Evolutionary conservation across 371 early-diverging fungal species (phyloP).

Genomic region (Furculomyces boomerangus): DNA sequence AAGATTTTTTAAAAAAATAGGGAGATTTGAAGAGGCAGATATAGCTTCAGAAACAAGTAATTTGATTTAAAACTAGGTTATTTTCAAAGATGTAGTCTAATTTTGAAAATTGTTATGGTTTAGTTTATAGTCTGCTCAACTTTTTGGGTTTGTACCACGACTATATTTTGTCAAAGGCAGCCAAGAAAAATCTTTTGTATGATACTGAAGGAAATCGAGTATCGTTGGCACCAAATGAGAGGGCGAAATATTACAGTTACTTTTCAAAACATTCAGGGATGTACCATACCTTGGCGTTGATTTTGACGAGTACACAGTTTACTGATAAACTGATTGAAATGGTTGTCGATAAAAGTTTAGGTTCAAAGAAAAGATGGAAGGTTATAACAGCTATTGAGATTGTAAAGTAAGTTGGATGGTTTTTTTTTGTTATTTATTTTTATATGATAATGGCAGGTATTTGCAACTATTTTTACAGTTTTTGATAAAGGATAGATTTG

Average conservation of each 20-base stretch:
- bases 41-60: slow-evolving; percentile 78
- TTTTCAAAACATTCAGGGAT: slow-evolving; percentile 30
- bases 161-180: slow-evolving; percentile 52
- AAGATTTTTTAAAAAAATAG: slow-evolving; percentile 24
- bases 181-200: slow-evolving; percentile 24
- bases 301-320: slow-evolving; percentile 52
- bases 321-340: slow-evolving; percentile 74
- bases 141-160: slow-evolving; percentile 77
- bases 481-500: too few species aligned
- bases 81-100: neutral
- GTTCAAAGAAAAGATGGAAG: slow-evolving; percentile 42
- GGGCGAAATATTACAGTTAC: slow-evolving; percentile 66
- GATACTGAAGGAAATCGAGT: slow-evolving; percentile 15
- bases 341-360: slow-evolving; percentile 50
- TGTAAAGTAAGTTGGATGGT: slow-evolving; percentile 45
- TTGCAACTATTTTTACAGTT: too few species aligned
- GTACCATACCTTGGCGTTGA: slow-evolving; percentile 34
- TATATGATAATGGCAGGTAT: too few species aligned
- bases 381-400: slow-evolving; percentile 47
- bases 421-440: too few species aligned
- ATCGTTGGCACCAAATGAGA: slow-evolving; percentile 18
- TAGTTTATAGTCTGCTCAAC: slow-evolving; percentile 67
- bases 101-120: neutral
- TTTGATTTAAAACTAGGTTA: slow-evolving; percentile 4
- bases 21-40: slow-evolving; percentile 85